These are phyloP conservation scores for Yamadazyma jaroonii DNA, from an alignment of 1,139 yeast species.

Conservation along the genomic window DNA sequence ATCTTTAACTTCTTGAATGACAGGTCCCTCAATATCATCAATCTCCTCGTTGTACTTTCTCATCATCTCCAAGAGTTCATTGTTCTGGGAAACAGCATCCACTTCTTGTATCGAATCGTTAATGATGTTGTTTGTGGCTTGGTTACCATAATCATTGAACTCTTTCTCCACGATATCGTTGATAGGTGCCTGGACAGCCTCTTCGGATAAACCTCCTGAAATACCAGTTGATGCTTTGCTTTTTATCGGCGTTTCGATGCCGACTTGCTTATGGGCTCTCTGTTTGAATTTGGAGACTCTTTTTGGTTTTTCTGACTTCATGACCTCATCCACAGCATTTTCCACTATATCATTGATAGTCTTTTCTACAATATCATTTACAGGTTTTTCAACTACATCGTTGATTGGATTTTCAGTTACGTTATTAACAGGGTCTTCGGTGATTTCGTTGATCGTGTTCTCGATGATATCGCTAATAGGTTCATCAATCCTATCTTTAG, in stretches of 20 bases:
- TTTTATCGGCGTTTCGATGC: too few relatives aligned
- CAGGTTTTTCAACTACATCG: conserved; percentile 2
- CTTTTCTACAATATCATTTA: conserved; percentile 3
- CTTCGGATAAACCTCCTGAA: neutral
- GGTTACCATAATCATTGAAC: too few relatives aligned
- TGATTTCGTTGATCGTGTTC: conserved; percentile 5
- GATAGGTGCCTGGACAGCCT: too few relatives aligned
- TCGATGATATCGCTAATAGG: conserved; percentile 5
- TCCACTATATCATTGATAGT: conserved; percentile 1
- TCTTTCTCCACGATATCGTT: neutral
- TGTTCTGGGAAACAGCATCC: too few relatives aligned
- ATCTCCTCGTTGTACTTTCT: conserved; percentile 27
- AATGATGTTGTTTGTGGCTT: too few relatives aligned
- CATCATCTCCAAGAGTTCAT: conserved; percentile 12
- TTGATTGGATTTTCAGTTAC: conserved; percentile 7
- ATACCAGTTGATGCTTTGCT: too few relatives aligned
- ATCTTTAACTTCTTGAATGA: conserved; percentile 54
- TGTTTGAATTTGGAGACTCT: conserved; percentile 2
- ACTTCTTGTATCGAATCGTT: too few relatives aligned
- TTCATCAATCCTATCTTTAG: conserved; percentile 1
- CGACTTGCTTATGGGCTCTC: too few relatives aligned
- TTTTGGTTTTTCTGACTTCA: neutral
- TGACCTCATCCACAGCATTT: neutral
- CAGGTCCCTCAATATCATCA: conserved; percentile 60
- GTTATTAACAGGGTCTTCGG: conserved; percentile 8